A percentile compares a stretch with the other conserved stretches of the same genome.
These are phyloP conservation scores for Xylariaceae sp. DNA, from an alignment of 2,329 filamentous ascomycete genomes.

Conservation along the genomic window DNA sequence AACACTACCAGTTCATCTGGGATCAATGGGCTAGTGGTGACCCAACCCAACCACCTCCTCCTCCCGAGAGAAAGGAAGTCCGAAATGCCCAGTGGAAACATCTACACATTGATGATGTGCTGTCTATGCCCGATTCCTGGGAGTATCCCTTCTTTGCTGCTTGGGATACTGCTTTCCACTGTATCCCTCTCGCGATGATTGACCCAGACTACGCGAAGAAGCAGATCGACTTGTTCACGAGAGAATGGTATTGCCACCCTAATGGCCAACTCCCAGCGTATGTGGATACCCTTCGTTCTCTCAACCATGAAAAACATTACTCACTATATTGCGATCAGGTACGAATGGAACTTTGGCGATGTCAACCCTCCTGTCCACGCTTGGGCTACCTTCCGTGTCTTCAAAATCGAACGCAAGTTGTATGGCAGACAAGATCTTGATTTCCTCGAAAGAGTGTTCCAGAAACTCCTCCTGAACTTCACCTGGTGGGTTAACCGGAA, in stretches of 20 bases:
- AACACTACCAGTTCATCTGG: constrained; percentile 95
- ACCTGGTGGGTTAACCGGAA: constrained; percentile 99
- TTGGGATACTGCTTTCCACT: constrained; percentile 97
- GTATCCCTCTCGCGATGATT: constrained; percentile 92
- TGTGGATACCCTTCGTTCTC: constrained; percentile 26
- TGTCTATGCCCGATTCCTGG: constrained; percentile 98
- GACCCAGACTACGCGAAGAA: constrained; percentile 98
- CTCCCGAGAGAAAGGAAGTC: constrained; percentile 69
- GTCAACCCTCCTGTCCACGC: constrained; percentile 96
- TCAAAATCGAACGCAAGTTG: constrained; percentile 98
- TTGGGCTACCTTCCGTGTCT: constrained; percentile 90
- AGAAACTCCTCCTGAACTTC: constrained; percentile 92
- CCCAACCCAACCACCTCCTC: constrained; percentile 80
- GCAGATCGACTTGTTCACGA: constrained; percentile 89
- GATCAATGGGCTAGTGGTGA: constrained; percentile 97
- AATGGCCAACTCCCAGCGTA: constrained; percentile 91
- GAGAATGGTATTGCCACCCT: constrained; percentile 98
- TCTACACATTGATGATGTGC: constrained; percentile 86
- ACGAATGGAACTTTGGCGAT: constrained; percentile 97
- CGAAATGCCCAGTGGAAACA: constrained; percentile 92
- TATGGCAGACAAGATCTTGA: constrained; percentile 92
- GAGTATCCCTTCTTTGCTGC: constrained; percentile 97
- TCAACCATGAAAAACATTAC: not conserved
- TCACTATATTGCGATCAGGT: constrained; percentile 35
- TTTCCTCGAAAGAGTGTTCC: constrained; percentile 93